A percentile compares a stretch with the other conserved stretches of the same genome.
Conservation (phyloP, 495 filamentous ascomycete genomes). For the Cercophora samala region DNA sequence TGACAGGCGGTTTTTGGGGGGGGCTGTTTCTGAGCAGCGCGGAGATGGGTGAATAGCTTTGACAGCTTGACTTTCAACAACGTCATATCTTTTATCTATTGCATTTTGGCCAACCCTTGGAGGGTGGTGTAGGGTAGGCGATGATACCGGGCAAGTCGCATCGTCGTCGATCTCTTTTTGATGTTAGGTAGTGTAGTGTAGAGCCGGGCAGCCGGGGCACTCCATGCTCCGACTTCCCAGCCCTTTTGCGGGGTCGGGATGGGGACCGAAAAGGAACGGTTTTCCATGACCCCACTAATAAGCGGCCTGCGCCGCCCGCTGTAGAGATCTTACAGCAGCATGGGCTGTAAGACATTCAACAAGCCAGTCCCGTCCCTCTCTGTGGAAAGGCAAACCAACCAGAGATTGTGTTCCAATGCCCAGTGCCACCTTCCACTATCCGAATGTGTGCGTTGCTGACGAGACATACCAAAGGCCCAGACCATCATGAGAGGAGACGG, state of each 20-base stretch:
- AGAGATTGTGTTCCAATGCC: background rate
- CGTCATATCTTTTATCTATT: constrained; percentile 5
- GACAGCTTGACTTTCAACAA: background rate
- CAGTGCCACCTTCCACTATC: constrained; percentile 18
- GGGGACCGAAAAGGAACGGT: too few relatives aligned
- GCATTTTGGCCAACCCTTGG: background rate
- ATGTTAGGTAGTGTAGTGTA: background rate
- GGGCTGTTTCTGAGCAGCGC: background rate
- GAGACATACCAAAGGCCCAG: background rate
- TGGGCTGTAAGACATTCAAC: background rate
- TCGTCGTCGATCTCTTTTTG: constrained; percentile 7
- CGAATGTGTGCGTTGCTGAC: constrained; percentile 6
- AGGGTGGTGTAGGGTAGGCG: background rate
- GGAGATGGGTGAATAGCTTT: background rate
- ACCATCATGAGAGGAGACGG: background rate
- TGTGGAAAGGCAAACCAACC: constrained; percentile 7
- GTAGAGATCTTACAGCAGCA: background rate
- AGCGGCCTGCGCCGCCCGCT: constrained; percentile 1
- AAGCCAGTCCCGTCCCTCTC: background rate
- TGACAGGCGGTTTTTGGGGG: background rate
- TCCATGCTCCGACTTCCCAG: background rate
- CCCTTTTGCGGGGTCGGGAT: background rate
- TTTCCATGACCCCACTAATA: background rate
- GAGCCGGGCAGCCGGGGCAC: constrained; percentile 2
- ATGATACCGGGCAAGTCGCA: constrained; percentile 8